Conservation (phyloP, 139 green algal genomes). For the Ulvella scutata region DNA sequence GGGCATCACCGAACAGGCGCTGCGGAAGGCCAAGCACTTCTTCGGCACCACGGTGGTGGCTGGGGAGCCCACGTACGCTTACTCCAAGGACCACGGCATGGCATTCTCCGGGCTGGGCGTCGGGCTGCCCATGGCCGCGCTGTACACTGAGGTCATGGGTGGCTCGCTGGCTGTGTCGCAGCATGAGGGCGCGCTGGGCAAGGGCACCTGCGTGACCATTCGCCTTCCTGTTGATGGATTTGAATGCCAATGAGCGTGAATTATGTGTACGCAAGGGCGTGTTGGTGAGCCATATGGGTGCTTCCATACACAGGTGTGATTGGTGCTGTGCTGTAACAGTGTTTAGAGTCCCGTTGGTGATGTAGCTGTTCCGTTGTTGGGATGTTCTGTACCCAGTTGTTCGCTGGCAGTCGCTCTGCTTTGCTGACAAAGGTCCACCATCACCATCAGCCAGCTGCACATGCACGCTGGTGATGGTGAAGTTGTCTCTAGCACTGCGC, state of each 20-base stretch:
- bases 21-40: neutral
- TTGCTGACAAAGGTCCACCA: too few relatives aligned
- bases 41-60: neutral
- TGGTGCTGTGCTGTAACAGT: too few relatives aligned
- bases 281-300: too few relatives aligned
- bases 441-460: too few relatives aligned
- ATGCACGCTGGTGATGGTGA: too few relatives aligned
- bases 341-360: too few relatives aligned
- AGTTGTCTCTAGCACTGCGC: too few relatives aligned
- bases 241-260: slow-evolving; percentile 7
- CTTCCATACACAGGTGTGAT: too few relatives aligned
- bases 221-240: slow-evolving; percentile 16
- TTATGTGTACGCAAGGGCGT: too few relatives aligned
- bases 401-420: too few relatives aligned
- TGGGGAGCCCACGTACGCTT: slow-evolving; percentile 12
- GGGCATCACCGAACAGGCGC: neutral
- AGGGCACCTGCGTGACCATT: slow-evolving; percentile 9
- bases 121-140: slow-evolving; percentile 14
- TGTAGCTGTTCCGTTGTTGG: too few relatives aligned
- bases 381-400: too few relatives aligned
- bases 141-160: slow-evolving; percentile 20
- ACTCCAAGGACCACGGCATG: slow-evolving; percentile 18
- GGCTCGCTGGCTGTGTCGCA: slow-evolving; percentile 8
- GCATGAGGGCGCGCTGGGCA: neutral
- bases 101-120: slow-evolving; percentile 20